phyloP scores from a whole-genome alignment of 345 rosid genomes.

The Cochlearia excelsa region DNA sequence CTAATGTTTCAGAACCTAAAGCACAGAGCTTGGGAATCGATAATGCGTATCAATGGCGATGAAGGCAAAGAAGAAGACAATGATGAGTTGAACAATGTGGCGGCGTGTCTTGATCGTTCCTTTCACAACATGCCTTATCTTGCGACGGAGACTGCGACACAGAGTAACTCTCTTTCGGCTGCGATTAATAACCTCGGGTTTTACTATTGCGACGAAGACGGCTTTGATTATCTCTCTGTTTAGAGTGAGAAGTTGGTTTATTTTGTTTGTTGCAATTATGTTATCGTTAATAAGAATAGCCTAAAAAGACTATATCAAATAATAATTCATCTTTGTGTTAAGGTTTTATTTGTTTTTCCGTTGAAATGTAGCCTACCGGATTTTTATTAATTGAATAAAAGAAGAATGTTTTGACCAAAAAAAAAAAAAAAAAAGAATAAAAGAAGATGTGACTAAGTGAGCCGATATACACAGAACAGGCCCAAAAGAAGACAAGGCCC shows the following conservation, averaged over 20 bases:
- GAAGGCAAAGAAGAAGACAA: constrained; percentile 13
- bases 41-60: background rate
- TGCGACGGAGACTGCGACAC: constrained; percentile 37
- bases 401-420: no score
- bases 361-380: no score
- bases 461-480: no score
- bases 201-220: constrained; percentile 57
- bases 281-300: background rate
- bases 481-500: no score
- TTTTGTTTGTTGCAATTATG: constrained; percentile 4
- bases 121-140: constrained; percentile 95
- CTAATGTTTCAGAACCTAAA: constrained; percentile 89
- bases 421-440: no score
- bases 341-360: no score
- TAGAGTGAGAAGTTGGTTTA: constrained; percentile 11
- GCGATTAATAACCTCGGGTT: constrained; percentile 65
- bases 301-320: no score
- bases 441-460: no score
- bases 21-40: constrained; percentile 46
- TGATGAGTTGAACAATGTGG: constrained; percentile 39
- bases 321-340: no score
- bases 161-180: constrained; percentile 59
- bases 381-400: no score
- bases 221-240: constrained; percentile 9
- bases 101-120: constrained; percentile 56